Evolutionary conservation across 495 filamentous ascomycete genomes (phyloP).

Genomic region (Chlorociboria aeruginascens): DNA sequence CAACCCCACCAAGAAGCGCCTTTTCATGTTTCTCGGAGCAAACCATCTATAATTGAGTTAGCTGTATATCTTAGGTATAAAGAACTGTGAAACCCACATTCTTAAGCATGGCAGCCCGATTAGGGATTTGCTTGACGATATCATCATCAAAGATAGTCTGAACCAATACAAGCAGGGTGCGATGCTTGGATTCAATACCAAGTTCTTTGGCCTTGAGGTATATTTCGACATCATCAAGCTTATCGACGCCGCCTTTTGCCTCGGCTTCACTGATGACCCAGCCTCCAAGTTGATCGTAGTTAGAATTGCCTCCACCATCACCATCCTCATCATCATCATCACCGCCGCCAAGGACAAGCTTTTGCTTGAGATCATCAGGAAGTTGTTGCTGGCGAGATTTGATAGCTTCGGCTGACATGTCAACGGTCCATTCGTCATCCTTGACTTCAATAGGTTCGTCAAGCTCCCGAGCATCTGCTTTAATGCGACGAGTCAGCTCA

Average conservation of each 20-base stretch:
- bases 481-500: constrained; percentile 82
- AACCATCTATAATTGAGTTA: constrained; percentile 50
- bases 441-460: constrained; percentile 52
- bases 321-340: constrained; percentile 77
- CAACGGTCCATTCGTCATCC: constrained; percentile 88
- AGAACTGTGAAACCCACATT: constrained; percentile 39
- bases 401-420: constrained; percentile 89
- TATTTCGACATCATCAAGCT: constrained; percentile 77
- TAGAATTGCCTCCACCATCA: constrained; percentile 61
- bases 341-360: constrained; percentile 71
- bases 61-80: constrained; percentile 7
- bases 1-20: constrained; percentile 92
- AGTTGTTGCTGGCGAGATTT: constrained; percentile 85
- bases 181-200: constrained; percentile 90
- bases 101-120: constrained; percentile 75
- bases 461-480: constrained; percentile 66
- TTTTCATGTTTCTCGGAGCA: constrained; percentile 88
- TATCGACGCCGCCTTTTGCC: constrained; percentile 55
- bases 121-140: constrained; percentile 68
- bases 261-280: constrained; percentile 75
- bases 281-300: constrained; percentile 85
- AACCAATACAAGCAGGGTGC: constrained; percentile 80
- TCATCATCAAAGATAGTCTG: constrained; percentile 89
- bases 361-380: constrained; percentile 80
- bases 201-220: constrained; percentile 94